Evolutionary conservation across 2,329 filamentous ascomycete genomes (phyloP).

Genomic region (Westerdykella aurantiaca): DNA sequence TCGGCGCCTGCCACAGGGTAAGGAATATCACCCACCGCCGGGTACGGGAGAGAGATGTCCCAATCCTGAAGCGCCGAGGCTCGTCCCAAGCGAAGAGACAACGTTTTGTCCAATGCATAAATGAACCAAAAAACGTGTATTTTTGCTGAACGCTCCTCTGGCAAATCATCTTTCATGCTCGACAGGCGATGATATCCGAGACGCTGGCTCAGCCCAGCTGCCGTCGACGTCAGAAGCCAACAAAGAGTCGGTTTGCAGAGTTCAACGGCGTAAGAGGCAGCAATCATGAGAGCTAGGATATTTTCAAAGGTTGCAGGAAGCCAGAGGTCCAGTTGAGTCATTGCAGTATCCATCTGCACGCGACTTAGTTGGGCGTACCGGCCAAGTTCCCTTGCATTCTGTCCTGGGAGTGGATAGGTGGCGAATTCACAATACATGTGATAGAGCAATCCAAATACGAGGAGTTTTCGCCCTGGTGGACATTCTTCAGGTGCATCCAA

Average conservation of each 20-base stretch:
- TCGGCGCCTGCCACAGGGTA: slow-evolving; percentile 1
- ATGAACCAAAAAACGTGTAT: slow-evolving; percentile 35
- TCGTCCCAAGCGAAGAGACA: slow-evolving; percentile 35
- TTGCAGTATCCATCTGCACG: slow-evolving; percentile 40
- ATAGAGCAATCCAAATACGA: slow-evolving; percentile 27
- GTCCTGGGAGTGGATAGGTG: slow-evolving; percentile 9
- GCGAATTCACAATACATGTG: slow-evolving; percentile 27
- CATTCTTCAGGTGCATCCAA: slow-evolving; percentile 17
- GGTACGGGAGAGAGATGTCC: slow-evolving; percentile 29
- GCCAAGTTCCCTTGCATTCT: slow-evolving; percentile 10
- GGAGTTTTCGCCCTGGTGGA: slow-evolving; percentile 18
- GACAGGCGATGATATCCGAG: slow-evolving; percentile 35
- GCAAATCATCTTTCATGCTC: slow-evolving; percentile 29
- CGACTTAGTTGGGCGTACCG: slow-evolving; percentile 35
- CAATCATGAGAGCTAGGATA: slow-evolving; percentile 30
- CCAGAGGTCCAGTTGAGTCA: slow-evolving; percentile 30
- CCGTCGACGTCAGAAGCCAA: slow-evolving; percentile 28
- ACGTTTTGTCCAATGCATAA: slow-evolving; percentile 36
- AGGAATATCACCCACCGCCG: background rate
- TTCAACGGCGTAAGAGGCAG: slow-evolving; percentile 28
- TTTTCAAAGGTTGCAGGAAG: slow-evolving; percentile 34
- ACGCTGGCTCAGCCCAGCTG: slow-evolving; percentile 27
- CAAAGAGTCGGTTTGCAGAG: slow-evolving; percentile 33
- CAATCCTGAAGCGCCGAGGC: slow-evolving; percentile 36
- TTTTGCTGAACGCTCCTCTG: slow-evolving; percentile 24